Base-by-base conservation (phyloP, 1,284 basidiomycete species). In the Trametes hirsuta region DNA sequence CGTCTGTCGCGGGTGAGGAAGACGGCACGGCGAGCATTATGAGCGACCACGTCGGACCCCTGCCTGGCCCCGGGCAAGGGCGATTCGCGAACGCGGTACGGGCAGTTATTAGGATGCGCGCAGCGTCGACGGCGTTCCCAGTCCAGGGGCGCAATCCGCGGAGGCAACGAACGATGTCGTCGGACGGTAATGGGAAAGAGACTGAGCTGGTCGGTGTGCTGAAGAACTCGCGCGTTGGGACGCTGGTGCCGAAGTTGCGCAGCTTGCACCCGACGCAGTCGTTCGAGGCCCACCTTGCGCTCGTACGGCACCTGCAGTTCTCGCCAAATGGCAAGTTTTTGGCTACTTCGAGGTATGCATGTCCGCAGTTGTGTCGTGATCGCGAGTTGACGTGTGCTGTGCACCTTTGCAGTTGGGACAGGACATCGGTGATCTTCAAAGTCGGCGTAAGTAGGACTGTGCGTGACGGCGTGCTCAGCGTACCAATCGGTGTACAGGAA, bases 341-440 rank as follows among this genome's bases (percentile, higher is more conserved):
- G 63, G 88, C 87, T 1, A 90, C 88, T 3, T 86, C 85, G n/a
- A 87, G 85, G 85, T 86, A 60, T 30, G 74, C 58, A 37, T 18
- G 6, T 4, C 22, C 2, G n/a, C 11, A 5, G 34, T 24, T 15
- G 15, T 12, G 44, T 22, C 8, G 14, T 11, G 21, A 6, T 8
- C 9, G 21, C 10, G 8, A 15, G 8, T 12, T 24, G 22, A 36
- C 9, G 14, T 66, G 47, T 62, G 30, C 24, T 1, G 25, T 35
- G 36, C 46, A 9, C 21, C 44, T 4, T 24, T 47, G 18, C 58
- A 91, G 89, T 66, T 93, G 90, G 91, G 90, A 93, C 70, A 77
- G 85, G 60, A 92, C 90, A 0, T 87, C 87, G 0, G 79, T 88
- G 22, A 85, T 93, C 48, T 91, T 90, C 75, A 82, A 80, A 60